phyloP scores from a whole-genome alignment of 2,329 filamentous ascomycete species.

The Neofusicoccum sp. region DNA sequence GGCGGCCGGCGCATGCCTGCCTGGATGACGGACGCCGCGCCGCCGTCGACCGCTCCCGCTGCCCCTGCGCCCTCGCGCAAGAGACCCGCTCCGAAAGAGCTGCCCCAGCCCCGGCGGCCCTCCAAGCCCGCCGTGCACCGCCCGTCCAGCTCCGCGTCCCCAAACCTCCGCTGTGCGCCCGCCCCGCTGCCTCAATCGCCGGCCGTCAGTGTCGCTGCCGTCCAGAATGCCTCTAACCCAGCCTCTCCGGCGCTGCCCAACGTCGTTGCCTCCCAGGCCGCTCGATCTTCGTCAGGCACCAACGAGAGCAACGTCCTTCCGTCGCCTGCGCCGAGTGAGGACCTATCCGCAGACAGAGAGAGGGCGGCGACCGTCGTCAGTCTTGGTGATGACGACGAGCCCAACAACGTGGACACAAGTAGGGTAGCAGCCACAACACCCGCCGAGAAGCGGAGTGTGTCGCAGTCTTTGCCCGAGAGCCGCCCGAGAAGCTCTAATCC shows the following conservation, averaged over 20 bases:
- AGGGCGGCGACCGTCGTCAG: background rate
- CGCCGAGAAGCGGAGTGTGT: background rate
- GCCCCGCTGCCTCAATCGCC: background rate
- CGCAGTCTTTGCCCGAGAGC: background rate
- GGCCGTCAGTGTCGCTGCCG: background rate
- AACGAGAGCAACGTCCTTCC: constrained; percentile 47
- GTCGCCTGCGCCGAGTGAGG: constrained; percentile 64
- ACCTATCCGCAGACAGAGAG: constrained; percentile 26
- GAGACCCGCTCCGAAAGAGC: background rate
- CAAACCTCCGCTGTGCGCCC: background rate
- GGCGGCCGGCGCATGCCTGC: constrained; percentile 10
- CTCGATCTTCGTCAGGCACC: constrained; percentile 4
- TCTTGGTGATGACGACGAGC: background rate
- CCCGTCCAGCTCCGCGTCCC: background rate
- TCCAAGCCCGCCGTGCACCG: background rate
- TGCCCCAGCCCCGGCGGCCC: background rate
- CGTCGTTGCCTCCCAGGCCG: constrained; percentile 18
- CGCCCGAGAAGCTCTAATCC: background rate
- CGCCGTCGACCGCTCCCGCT: background rate
- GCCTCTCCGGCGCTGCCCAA: constrained; percentile 36
- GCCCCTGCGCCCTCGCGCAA: constrained; percentile 1
- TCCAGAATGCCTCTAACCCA: constrained; percentile 28
- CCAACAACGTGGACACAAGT: background rate
- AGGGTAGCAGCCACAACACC: background rate
- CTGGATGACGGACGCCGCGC: constrained; percentile 1